phyloP scores from a whole-genome alignment of 2,329 filamentous ascomycete genomes.

The Penicillium sp. region DNA sequence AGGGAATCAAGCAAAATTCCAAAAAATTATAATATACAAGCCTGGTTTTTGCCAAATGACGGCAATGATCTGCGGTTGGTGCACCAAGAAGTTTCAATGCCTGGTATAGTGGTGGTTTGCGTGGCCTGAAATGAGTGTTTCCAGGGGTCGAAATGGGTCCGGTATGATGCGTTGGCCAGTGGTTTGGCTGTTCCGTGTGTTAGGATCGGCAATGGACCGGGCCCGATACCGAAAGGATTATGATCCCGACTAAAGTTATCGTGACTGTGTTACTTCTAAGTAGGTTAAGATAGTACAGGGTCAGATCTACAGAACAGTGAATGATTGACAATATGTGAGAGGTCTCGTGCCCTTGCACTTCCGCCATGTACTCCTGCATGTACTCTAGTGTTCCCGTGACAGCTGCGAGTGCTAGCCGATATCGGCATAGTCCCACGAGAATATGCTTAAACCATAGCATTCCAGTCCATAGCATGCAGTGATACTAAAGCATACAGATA shows the following conservation, averaged over 20 bases:
- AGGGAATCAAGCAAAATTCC: neutral
- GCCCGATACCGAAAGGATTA: neutral
- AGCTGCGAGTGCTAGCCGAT: conserved; percentile 16
- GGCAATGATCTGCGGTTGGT: conserved; percentile 1
- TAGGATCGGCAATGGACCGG: neutral
- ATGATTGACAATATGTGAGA: neutral
- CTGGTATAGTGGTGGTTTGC: neutral
- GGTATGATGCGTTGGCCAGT: neutral
- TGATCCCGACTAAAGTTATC: neutral
- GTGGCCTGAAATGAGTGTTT: neutral
- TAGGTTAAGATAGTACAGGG: too few species aligned
- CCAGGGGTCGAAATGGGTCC: conserved; percentile 1
- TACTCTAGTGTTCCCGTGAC: conserved; percentile 6
- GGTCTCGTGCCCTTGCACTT: conserved; percentile 8
- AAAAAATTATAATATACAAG: neutral
- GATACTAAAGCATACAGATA: too few species aligned
- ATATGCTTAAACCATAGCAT: neutral
- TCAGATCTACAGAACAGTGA: neutral
- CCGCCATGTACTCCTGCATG: conserved; percentile 13
- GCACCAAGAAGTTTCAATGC: neutral
- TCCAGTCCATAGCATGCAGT: too few species aligned
- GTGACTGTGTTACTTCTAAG: neutral
- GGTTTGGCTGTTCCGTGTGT: neutral
- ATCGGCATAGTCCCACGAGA: conserved; percentile 9
- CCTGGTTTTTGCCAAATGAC: neutral